phyloP scores from a whole-genome alignment of 2,329 filamentous ascomycete species.

The Exophiala sp. region DNA sequence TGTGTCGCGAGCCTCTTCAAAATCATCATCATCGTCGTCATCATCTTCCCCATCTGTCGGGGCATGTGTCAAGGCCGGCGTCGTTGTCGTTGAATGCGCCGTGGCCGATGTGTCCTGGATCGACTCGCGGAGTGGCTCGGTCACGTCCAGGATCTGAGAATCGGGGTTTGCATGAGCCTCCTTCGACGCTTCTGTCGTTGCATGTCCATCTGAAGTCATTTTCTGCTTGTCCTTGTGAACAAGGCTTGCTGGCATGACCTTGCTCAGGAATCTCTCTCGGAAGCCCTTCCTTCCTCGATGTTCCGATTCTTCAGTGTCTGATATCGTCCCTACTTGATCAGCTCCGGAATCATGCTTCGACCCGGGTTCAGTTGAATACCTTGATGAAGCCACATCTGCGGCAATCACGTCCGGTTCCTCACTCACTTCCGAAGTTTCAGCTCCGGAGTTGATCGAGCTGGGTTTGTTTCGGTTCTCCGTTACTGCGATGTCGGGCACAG shows the following conservation, averaged over 20 bases:
- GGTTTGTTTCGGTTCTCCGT: conserved; percentile 2
- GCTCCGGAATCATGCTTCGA: conserved; percentile 19
- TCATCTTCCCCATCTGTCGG: conserved; percentile 5
- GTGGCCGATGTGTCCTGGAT: conserved; percentile 8
- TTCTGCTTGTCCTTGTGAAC: conserved; percentile 19
- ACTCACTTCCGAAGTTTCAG: conserved; percentile 13
- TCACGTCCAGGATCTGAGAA: conserved; percentile 1
- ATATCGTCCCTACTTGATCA: conserved; percentile 10
- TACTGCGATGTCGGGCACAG: conserved; percentile 1
- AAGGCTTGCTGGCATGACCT: conserved; percentile 19
- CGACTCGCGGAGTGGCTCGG: conserved; percentile 14
- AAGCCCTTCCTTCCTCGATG: conserved; percentile 25
- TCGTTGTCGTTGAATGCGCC: conserved; percentile 14
- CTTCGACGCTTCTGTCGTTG: conserved; percentile 5
- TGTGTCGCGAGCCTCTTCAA: conserved; percentile 28
- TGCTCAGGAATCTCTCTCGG: conserved; percentile 21
- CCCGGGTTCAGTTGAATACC: conserved; percentile 15
- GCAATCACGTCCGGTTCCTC: conserved; percentile 23
- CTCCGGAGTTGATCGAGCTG: conserved; percentile 27
- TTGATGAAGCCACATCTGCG: conserved; percentile 22
- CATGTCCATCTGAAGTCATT: conserved; percentile 3
- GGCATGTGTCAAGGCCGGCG: conserved; percentile 15
- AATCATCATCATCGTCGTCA: conserved; percentile 20
- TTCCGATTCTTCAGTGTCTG: conserved; percentile 22
- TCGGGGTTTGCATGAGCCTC: conserved; percentile 10